These are phyloP conservation scores for Phoenix dactylifera DNA, from an alignment of 176 grass and related monocot genomes.

Conservation along the genomic window DNA sequence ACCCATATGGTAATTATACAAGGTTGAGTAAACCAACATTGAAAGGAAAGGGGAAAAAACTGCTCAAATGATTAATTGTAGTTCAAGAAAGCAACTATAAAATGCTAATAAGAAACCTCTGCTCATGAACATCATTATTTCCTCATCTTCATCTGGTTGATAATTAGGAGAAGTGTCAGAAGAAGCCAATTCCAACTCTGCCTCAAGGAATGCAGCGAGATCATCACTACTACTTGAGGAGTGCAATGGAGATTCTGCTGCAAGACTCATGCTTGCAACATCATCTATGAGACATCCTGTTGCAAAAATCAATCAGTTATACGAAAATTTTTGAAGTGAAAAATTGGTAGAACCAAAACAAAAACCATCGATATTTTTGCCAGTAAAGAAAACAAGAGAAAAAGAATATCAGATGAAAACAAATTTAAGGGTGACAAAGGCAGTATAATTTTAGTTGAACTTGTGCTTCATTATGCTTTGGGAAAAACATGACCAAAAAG, in stretches of 20 bases:
- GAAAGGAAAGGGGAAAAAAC: no score
- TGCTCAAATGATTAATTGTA: no score
- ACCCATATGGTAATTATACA: no score
- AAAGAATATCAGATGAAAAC: no score
- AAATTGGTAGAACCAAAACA: no score
- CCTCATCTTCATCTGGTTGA: slow-evolving; percentile 16
- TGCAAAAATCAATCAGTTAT: not conserved
- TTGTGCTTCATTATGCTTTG: no score
- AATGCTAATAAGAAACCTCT: slow-evolving; percentile 19
- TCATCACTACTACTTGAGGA: slow-evolving; percentile 68
- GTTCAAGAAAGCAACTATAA: slow-evolving; percentile 1
- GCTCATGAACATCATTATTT: slow-evolving; percentile 27
- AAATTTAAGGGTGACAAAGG: no score
- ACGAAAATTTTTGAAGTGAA: not conserved
- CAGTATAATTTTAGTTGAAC: no score
- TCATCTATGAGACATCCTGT: not conserved
- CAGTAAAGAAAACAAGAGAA: no score
- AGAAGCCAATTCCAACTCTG: slow-evolving; percentile 55
- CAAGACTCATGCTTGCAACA: slow-evolving; percentile 46
- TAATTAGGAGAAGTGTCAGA: slow-evolving; percentile 6
- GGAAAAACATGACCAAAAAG: no score
- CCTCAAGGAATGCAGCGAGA: slow-evolving; percentile 48
- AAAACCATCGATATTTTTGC: no score
- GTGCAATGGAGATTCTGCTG: slow-evolving; percentile 50
- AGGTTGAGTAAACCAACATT: no score